These are phyloP conservation scores for Chlamydomonas incerta DNA, from an alignment of 139 green algal species.

Conservation along the genomic window DNA sequence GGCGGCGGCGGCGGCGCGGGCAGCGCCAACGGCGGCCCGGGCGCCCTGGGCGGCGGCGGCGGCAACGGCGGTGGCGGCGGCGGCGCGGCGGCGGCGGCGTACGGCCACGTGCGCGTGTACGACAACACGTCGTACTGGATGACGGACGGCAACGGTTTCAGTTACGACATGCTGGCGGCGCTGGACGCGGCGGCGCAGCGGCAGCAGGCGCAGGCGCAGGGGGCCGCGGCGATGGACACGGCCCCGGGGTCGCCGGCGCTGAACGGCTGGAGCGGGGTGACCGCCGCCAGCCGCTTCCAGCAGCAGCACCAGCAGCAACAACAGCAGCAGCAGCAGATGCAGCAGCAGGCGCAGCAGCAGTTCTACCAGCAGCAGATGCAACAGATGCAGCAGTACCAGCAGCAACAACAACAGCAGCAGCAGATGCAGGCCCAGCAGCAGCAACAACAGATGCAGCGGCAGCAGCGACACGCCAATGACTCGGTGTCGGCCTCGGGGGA, in stretches of 20 bases:
- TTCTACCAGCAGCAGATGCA: neutral
- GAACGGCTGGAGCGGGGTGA: neutral
- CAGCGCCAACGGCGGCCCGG: neutral
- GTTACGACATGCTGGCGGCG: constrained; percentile 2
- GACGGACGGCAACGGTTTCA: constrained; percentile 38
- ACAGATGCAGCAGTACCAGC: neutral
- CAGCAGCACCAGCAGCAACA: neutral
- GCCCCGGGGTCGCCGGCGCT: too few species aligned
- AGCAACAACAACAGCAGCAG: neutral
- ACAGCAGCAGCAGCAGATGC: neutral
- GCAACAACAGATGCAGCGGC: neutral
- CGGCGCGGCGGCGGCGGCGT: neutral
- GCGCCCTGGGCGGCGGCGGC: neutral
- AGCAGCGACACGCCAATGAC: neutral
- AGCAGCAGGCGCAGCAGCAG: neutral
- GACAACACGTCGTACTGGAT: constrained; percentile 33
- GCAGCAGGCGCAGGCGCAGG: neutral
- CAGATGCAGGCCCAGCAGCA: neutral
- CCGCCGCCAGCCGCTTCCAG: neutral
- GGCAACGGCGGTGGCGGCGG: neutral
- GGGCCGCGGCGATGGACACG: neutral
- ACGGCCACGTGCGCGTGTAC: neutral
- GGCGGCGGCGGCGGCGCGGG: neutral
- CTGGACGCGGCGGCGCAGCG: neutral
- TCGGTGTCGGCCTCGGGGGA: neutral